phyloP scores from a whole-genome alignment of 2,329 filamentous ascomycete genomes.

The Hortaea werneckii region DNA sequence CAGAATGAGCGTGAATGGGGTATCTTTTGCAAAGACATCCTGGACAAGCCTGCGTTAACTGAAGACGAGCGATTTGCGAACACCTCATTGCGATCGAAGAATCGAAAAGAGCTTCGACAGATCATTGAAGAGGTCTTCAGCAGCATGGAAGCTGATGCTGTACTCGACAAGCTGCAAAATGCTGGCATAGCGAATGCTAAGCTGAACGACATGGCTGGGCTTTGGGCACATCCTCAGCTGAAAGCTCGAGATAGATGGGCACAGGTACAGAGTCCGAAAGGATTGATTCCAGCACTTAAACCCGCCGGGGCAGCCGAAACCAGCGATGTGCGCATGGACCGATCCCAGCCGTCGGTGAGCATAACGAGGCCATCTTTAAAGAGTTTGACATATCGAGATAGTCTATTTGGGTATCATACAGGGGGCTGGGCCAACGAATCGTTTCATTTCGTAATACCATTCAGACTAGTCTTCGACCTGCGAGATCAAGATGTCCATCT shows the following conservation, averaged over 20 bases:
- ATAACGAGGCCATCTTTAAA: slow-evolving; percentile 37
- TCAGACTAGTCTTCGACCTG: slow-evolving; percentile 18
- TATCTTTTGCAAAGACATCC: slow-evolving; percentile 38
- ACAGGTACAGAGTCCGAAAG: slow-evolving; percentile 38
- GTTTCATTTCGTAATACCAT: slow-evolving; percentile 42
- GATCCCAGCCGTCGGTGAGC: slow-evolving; percentile 42
- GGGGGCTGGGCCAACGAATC: slow-evolving; percentile 23
- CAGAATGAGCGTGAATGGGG: slow-evolving; percentile 50
- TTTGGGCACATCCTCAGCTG: slow-evolving; percentile 47
- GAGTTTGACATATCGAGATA: slow-evolving; percentile 31
- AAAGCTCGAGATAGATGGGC: slow-evolving; percentile 43
- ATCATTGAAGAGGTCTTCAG: slow-evolving; percentile 39
- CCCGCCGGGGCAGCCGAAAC: slow-evolving; percentile 37
- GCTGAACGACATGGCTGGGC: slow-evolving; percentile 44
- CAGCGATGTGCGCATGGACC: slow-evolving; percentile 31
- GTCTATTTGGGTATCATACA: slow-evolving; percentile 10
- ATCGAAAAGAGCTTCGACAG: slow-evolving; percentile 36
- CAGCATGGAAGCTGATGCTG: slow-evolving; percentile 29
- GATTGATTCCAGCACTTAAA: slow-evolving; percentile 39
- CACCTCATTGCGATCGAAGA: slow-evolving; percentile 38
- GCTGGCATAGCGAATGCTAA: slow-evolving; percentile 46
- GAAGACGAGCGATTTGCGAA: slow-evolving; percentile 39
- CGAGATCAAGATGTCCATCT: slow-evolving; percentile 23
- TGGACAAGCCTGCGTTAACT: slow-evolving; percentile 33
- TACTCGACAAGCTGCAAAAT: slow-evolving; percentile 34